Conservation (phyloP, 306 rosid species). For the Ochetophila trinervis region DNA sequence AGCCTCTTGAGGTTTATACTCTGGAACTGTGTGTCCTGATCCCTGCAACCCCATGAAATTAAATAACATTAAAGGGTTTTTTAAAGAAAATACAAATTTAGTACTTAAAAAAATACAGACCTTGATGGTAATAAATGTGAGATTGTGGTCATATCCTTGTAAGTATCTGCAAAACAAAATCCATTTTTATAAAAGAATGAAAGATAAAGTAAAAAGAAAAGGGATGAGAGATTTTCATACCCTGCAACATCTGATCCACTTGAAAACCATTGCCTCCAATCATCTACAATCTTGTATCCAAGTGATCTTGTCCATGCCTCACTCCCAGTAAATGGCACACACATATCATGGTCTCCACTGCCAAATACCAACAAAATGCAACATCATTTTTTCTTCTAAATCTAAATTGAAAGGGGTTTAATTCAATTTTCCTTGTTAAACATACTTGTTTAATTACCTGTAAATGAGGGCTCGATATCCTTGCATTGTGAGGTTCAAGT, state of each 20-base stretch:
- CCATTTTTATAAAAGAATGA: not conserved
- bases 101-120: conserved; percentile 7
- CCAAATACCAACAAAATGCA: not conserved
- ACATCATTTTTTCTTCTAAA: too few species aligned
- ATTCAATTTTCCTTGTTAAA: not conserved
- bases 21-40: conserved; percentile 76
- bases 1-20: conserved; percentile 69
- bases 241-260: conserved; percentile 55
- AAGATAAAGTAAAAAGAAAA: not conserved
- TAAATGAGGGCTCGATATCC: conserved; percentile 61
- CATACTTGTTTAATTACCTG: conserved; percentile 36
- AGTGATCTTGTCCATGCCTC: conserved; percentile 73
- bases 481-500: conserved; percentile 42
- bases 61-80: not conserved
- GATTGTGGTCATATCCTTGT: conserved; percentile 38
- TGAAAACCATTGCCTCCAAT: conserved; percentile 60
- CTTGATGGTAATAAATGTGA: conserved; percentile 51
- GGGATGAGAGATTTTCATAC: conserved; percentile 16
- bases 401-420: not conserved
- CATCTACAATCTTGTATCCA: conserved; percentile 52
- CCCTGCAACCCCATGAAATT: conserved; percentile 38
- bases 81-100: not conserved
- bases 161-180: conserved; percentile 28
- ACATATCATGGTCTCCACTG: conserved; percentile 86
- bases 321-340: conserved; percentile 78